Evolutionary conservation across 257 asterid genomes (phyloP).

Genomic region (Solanum gandarillasii): DNA sequence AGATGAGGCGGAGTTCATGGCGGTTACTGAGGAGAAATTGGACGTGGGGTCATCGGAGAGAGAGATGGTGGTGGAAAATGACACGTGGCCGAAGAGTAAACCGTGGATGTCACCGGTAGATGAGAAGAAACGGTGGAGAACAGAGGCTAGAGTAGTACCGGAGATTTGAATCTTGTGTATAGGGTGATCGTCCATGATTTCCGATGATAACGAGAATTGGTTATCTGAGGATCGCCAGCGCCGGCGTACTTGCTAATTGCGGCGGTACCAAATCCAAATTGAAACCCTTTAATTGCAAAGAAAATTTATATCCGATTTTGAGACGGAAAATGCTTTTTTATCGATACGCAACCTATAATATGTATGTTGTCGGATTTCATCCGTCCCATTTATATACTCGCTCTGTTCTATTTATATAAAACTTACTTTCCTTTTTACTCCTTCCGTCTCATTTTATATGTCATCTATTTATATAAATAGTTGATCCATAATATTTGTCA

Average conservation of each 20-base stretch:
- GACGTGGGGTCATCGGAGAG: conserved; percentile 51
- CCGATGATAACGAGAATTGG: neutral
- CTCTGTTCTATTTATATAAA: too few species aligned
- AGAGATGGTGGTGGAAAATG: conserved; percentile 34
- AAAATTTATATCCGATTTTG: neutral
- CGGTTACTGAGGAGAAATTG: conserved; percentile 7
- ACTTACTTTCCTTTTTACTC: too few species aligned
- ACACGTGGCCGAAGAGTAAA: conserved; percentile 56
- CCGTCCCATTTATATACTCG: too few species aligned
- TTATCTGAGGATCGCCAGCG: neutral
- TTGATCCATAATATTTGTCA: too few species aligned
- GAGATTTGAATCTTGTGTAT: conserved; percentile 59
- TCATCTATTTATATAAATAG: too few species aligned
- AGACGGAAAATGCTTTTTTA: neutral
- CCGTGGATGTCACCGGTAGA: conserved; percentile 67
- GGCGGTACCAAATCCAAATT: neutral
- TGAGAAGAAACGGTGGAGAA: conserved; percentile 72
- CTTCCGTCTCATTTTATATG: too few species aligned
- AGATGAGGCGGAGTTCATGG: neutral
- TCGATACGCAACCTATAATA: neutral
- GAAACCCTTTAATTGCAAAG: neutral
- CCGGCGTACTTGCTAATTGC: neutral
- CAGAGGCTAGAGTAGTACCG: conserved; percentile 64
- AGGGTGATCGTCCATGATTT: conserved; percentile 38
- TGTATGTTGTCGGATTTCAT: neutral